These are phyloP conservation scores for Cadophora gregata DNA, from an alignment of 2,329 filamentous ascomycete species.

Conservation along the genomic window DNA sequence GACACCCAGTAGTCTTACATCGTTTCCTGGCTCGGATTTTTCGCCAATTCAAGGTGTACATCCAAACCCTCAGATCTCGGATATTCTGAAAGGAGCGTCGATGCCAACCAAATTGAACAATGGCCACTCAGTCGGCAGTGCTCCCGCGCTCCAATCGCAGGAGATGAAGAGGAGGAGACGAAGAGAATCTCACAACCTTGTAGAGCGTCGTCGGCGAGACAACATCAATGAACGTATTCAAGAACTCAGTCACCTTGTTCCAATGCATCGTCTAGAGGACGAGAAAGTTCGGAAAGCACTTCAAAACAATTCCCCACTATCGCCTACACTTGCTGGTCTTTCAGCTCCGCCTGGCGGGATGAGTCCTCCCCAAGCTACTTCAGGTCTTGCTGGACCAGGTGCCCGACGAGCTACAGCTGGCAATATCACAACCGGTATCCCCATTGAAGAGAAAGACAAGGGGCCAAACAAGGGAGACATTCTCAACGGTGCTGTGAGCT, in stretches of 20 bases:
- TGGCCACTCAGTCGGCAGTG: slow-evolving; percentile 35
- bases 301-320: slow-evolving; percentile 88
- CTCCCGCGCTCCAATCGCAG: slow-evolving; percentile 69
- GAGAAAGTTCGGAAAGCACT: slow-evolving; percentile 97
- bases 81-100: slow-evolving; percentile 88
- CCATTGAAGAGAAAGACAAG: slow-evolving; percentile 97
- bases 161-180: slow-evolving; percentile 92
- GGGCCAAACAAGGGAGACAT: slow-evolving; percentile 99
- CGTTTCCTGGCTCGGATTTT: slow-evolving; percentile 87
- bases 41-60: slow-evolving; percentile 75
- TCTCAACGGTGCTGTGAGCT: slow-evolving; percentile 93
- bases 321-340: slow-evolving; percentile 78
- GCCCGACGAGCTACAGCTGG: slow-evolving; percentile 78
- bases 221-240: slow-evolving; percentile 99
- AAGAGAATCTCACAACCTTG: slow-evolving; percentile 93
- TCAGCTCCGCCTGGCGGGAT: slow-evolving; percentile 55
- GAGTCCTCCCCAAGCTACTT: slow-evolving; percentile 79
- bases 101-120: slow-evolving; percentile 83
- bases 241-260: slow-evolving; percentile 91
- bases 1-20: slow-evolving; percentile 81
- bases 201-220: slow-evolving; percentile 91
- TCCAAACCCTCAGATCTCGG: slow-evolving; percentile 77
- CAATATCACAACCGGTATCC: slow-evolving; percentile 90
- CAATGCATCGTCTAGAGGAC: slow-evolving; percentile 89
- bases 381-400: slow-evolving; percentile 82